Conservation (phyloP, 2,329 filamentous ascomycete genomes). For the Fusarium longipes region DNA sequence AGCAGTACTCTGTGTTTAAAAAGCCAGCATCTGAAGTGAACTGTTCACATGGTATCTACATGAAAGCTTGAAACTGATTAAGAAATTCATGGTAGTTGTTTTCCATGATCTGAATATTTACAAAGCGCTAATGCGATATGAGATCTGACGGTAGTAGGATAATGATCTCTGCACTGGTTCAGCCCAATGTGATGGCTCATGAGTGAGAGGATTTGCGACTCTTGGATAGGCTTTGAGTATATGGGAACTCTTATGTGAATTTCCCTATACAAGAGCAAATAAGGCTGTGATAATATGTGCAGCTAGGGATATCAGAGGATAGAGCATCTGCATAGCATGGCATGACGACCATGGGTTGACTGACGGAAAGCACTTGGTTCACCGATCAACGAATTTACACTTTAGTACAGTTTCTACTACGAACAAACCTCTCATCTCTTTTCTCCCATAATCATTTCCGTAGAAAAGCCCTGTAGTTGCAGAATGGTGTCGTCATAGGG, state of each 20-base stretch:
- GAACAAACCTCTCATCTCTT: neutral
- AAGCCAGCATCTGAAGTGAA: neutral
- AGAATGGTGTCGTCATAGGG: constrained; percentile 20
- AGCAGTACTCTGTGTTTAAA: neutral
- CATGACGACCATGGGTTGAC: neutral
- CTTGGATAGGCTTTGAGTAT: too few relatives aligned
- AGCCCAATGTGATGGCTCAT: too few relatives aligned
- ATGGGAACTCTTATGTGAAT: too few relatives aligned
- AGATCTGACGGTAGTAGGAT: too few relatives aligned
- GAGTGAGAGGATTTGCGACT: too few relatives aligned
- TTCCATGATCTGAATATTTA: too few relatives aligned
- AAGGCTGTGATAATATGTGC: neutral
- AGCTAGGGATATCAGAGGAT: neutral
- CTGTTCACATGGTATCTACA: too few relatives aligned
- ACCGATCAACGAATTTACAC: neutral
- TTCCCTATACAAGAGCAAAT: neutral
- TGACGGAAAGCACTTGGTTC: neutral
- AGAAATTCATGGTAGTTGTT: too few relatives aligned
- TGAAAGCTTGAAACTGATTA: too few relatives aligned
- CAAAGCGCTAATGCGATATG: too few relatives aligned
- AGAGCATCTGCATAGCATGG: neutral
- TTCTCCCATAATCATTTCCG: neutral
- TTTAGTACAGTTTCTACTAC: neutral
- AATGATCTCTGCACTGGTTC: too few relatives aligned
- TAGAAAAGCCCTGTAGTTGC: neutral